Evolutionary conservation across 169 alveolate species (phyloP), one percentile per base, ranked within the genome.

Genomic region (Babesia divergens): DNA sequence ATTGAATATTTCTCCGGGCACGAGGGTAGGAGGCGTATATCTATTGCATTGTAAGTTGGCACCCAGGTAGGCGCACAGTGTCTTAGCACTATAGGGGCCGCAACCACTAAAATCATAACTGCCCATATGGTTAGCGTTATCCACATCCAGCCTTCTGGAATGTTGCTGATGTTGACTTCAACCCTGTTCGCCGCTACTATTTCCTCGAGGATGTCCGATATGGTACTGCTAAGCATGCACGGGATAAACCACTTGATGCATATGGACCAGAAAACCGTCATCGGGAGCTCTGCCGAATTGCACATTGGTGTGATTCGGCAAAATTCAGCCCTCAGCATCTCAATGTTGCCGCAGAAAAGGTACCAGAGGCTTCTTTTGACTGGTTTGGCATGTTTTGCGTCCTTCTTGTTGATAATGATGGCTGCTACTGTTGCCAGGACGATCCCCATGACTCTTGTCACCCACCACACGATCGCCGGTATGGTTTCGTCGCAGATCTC

Each of bases 161-260:
- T 80, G 49, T 29, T 37, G 32, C 67, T 50, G 40, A 74, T 38
- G 47, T 82, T 59, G 26, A 29, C 64, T 34, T 34, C 65, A 24
- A 83, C 42, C 44, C 80, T 64, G 11, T 60, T 43, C 20, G 86
- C 59, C 43, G 84, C 76, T 32, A 83, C 44, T 28, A 86, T 47
- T 40, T 86, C 92, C 70, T 86, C 92, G 0, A 74, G 65, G 53
- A 82, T 74, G 66, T 86, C 92, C 18, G 89, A 86, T 13, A 86
- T 65, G 38, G 92, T 72, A 44, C 81, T 79, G 72, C 83, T 74
- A 37, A 86, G 76, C 60, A 82, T 65, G 65, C 91, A 86, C 43
- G 89, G 79, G 22, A 72, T 67, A 6, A 86, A 60, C 86, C 89
- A 86, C 54, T 86, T 86, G 58, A 86, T 86, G 64, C 90, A 75